phyloP scores from a whole-genome alignment of 805 yeast species.

The Sungouiozyma ichnusensis region DNA sequence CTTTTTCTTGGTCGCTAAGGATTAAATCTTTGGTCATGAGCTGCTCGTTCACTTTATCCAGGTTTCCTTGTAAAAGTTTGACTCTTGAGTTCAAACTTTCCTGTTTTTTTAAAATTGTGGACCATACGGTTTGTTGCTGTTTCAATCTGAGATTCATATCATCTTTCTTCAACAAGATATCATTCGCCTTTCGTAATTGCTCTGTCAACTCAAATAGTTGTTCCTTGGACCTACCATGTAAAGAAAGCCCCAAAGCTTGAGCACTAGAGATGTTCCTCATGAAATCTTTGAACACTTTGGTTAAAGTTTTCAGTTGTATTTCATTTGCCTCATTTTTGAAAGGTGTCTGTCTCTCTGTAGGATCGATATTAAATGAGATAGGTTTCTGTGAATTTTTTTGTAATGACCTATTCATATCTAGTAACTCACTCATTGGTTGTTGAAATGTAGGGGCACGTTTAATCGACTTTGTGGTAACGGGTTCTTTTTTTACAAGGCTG shows the following conservation, averaged over 20 bases:
- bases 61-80: slow-evolving; percentile 18
- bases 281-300: slow-evolving; percentile 16
- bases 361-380: slow-evolving; percentile 11
- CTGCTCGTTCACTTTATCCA: slow-evolving; percentile 16
- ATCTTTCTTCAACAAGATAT: slow-evolving; percentile 13
- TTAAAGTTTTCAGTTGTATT: slow-evolving; percentile 18
- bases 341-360: slow-evolving; percentile 15
- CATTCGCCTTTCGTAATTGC: slow-evolving; percentile 29
- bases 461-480: background rate
- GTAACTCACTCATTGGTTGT: slow-evolving; percentile 18
- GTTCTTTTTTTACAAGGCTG: background rate
- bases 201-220: slow-evolving; percentile 35
- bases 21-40: slow-evolving; percentile 19
- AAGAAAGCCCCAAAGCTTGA: slow-evolving; percentile 26
- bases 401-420: slow-evolving; percentile 9
- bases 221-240: slow-evolving; percentile 29
- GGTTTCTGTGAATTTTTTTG: slow-evolving; percentile 10
- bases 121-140: slow-evolving; percentile 10
- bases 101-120: slow-evolving; percentile 26
- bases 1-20: slow-evolving; percentile 32
- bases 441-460: slow-evolving; percentile 5
- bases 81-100: slow-evolving; percentile 24
- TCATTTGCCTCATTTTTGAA: slow-evolving; percentile 19
- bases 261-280: slow-evolving; percentile 15
- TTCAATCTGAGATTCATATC: slow-evolving; percentile 9